Percentiles rank a stretch among this genome's conserved stretches.
Conservation (phyloP, 2,329 filamentous ascomycete genomes). For the Ophiostoma tasmaniense region DNA sequence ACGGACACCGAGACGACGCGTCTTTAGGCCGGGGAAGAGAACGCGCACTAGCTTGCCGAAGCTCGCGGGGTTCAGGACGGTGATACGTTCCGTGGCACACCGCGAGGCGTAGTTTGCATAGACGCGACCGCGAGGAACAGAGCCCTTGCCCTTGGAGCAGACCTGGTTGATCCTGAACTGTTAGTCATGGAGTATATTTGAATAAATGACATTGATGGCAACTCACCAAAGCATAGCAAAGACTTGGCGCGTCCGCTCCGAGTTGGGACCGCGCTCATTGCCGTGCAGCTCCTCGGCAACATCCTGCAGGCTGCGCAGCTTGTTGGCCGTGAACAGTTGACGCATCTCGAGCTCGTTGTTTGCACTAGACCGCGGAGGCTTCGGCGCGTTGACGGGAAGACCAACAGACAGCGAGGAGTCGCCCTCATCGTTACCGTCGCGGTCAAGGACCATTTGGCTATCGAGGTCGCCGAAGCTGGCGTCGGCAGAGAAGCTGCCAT, state of each 20-base stretch:
- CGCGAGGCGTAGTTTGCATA: constrained; percentile 92
- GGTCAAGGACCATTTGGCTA: constrained; percentile 50
- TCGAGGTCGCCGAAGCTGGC: constrained; percentile 50
- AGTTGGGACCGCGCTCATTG: constrained; percentile 71
- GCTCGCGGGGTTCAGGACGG: constrained; percentile 89
- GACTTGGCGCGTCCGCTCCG: constrained; percentile 73
- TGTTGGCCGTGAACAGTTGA: constrained; percentile 62
- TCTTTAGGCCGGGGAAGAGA: constrained; percentile 91
- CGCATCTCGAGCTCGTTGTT: constrained; percentile 77
- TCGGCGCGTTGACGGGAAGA: constrained; percentile 36
- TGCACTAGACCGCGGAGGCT: constrained; percentile 58
- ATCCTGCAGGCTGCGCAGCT: constrained; percentile 57
- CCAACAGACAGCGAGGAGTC: constrained; percentile 39
- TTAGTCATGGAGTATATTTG: constrained; percentile 15
- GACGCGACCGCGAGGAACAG: constrained; percentile 84
- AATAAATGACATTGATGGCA: neutral
- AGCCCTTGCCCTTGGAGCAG: constrained; percentile 67
- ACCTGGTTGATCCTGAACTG: constrained; percentile 60
- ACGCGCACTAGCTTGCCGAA: constrained; percentile 97
- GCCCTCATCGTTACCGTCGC: constrained; percentile 50
- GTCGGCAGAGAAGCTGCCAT: constrained; percentile 45
- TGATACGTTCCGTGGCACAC: constrained; percentile 87
- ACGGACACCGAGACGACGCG: constrained; percentile 79
- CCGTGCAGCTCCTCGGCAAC: constrained; percentile 68
- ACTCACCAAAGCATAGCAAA: constrained; percentile 83